Percentiles rank a stretch among this genome's conserved stretches.
These are phyloP conservation scores for Entrophospora sp. DNA, from an alignment of 192 early-diverging fungal genomes.

Conservation along the genomic window DNA sequence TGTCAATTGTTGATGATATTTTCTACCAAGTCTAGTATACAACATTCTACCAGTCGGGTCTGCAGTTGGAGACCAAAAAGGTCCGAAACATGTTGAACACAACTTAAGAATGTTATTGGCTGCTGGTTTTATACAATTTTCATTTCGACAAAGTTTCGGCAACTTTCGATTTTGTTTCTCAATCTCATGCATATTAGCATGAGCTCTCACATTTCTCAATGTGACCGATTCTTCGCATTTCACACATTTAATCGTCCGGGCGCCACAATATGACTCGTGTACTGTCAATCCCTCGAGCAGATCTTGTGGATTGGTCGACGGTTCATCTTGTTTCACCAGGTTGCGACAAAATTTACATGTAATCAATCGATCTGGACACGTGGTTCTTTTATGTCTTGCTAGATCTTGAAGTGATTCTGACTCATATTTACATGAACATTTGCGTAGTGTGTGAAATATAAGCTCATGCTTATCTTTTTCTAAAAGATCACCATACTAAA, in stretches of 20 bases:
- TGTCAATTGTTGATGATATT: conserved; percentile 71
- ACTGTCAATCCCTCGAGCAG: conserved; percentile 47
- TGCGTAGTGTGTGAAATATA: conserved; percentile 47
- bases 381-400: conserved; percentile 56
- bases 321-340: conserved; percentile 52
- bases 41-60: conserved; percentile 73
- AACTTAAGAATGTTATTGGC: conserved; percentile 49
- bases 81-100: conserved; percentile 73
- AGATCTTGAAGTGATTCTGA: conserved; percentile 37
- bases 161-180: conserved; percentile 46
- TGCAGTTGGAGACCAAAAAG: conserved; percentile 66
- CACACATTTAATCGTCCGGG: conserved; percentile 70
- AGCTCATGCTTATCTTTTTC: conserved; percentile 61
- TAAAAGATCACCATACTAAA: conserved; percentile 31
- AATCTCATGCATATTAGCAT: conserved; percentile 63
- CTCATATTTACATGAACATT: conserved; percentile 52
- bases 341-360: conserved; percentile 80
- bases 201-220: conserved; percentile 71
- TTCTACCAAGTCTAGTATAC: conserved; percentile 55
- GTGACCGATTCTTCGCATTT: conserved; percentile 64
- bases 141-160: conserved; percentile 61
- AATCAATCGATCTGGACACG: conserved; percentile 66
- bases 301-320: conserved; percentile 49
- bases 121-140: conserved; percentile 52
- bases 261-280: conserved; percentile 83